phyloP scores from a whole-genome alignment of 202 grass and related monocot genomes.

The Schoenoplectus triqueter region DNA sequence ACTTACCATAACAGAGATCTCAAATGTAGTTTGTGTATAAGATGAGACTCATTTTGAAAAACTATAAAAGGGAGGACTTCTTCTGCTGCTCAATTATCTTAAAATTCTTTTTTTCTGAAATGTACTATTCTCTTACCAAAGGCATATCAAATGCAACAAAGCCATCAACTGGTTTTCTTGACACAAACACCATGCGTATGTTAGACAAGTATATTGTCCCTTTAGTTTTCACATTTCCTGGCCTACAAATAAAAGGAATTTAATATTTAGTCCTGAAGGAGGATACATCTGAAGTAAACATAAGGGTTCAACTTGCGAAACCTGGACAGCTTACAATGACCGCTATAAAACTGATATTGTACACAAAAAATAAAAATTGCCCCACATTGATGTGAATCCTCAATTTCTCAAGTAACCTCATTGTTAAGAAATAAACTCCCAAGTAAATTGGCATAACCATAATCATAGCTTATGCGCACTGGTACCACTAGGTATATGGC shows the following conservation, averaged over 20 bases:
- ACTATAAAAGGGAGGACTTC: background rate
- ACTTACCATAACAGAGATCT: no score
- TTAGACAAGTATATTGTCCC: conserved; percentile 96
- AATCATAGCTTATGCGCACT: background rate
- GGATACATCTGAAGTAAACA: background rate
- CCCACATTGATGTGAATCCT: background rate
- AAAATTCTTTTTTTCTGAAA: background rate
- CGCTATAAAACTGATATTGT: background rate
- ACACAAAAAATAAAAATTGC: background rate
- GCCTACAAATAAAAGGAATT: conserved; percentile 7
- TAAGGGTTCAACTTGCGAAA: no score
- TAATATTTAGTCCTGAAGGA: background rate
- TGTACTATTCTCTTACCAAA: conserved; percentile 53
- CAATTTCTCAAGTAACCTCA: background rate
- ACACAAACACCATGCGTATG: conserved; percentile 88
- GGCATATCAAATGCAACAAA: conserved; percentile 94
- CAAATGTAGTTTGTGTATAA: background rate
- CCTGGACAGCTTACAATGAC: background rate
- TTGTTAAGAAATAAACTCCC: background rate
- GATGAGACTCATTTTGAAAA: background rate
- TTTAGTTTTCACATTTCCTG: conserved; percentile 63
- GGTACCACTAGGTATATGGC: conserved; percentile 2
- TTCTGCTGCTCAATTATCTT: background rate
- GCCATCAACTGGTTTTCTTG: conserved; percentile 74
- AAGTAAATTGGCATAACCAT: background rate